A percentile compares a stretch with the other conserved stretches of the same genome.
Conservation (phyloP, 108 stramenopile genomes). For the Pseudonitzschia pungens region DNA sequence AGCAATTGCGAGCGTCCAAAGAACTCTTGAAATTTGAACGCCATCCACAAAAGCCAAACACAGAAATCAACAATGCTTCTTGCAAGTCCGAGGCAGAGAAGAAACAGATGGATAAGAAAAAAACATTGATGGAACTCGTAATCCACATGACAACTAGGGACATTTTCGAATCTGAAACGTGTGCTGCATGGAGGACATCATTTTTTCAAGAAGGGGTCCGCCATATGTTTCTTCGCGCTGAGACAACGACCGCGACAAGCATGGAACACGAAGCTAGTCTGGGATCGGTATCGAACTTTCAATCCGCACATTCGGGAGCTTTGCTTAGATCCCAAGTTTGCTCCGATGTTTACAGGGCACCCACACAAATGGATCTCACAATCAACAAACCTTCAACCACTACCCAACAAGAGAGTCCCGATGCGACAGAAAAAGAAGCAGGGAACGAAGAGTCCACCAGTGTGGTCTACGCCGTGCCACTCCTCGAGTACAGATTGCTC, state of each 20-base stretch:
- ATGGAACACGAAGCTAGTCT: constrained; percentile 17
- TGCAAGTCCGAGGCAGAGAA: not conserved
- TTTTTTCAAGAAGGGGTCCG: constrained; percentile 40
- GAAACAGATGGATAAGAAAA: constrained; percentile 3
- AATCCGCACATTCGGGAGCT: constrained; percentile 54
- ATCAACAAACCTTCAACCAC: not conserved
- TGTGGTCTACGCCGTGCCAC: constrained; percentile 34
- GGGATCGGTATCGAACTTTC: constrained; percentile 46
- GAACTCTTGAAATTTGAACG: constrained; percentile 25
- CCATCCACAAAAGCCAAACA: not conserved
- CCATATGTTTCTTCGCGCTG: constrained; percentile 52
- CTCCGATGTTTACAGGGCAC: constrained; percentile 45
- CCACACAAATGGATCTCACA: constrained; percentile 14
- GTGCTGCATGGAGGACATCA: constrained; percentile 49
- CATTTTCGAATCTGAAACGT: constrained; percentile 36
- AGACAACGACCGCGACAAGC: constrained; percentile 24
- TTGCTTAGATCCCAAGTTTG: constrained; percentile 46
- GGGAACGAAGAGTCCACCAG: not conserved
- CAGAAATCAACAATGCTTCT: not conserved
- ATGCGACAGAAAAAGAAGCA: not conserved
- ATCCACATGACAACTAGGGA: constrained; percentile 62
- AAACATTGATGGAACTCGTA: constrained; percentile 49
- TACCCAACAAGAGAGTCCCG: not conserved
- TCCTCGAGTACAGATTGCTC: constrained; percentile 67
- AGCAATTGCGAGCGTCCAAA: constrained; percentile 36